phyloP scores from a whole-genome alignment of 768 basidiomycete genomes.

The Trichaptum fuscoviolaceum region DNA sequence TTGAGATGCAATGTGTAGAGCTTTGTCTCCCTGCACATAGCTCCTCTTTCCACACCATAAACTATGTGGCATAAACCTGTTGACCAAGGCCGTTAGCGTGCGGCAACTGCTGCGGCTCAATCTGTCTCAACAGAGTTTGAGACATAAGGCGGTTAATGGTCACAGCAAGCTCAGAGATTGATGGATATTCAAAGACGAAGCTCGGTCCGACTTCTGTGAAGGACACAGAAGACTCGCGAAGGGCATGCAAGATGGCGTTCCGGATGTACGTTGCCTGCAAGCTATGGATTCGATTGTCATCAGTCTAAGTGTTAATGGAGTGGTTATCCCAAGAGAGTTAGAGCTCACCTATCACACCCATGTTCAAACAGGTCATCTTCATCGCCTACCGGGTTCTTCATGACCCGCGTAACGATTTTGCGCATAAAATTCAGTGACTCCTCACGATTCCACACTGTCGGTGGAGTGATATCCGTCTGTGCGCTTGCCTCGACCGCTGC shows the following conservation, averaged over 20 bases:
- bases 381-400: conserved; percentile 11
- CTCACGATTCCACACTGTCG: conserved; percentile 12
- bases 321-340: background rate
- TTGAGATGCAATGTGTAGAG: background rate
- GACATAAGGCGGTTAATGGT: background rate
- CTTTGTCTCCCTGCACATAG: background rate
- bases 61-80: background rate
- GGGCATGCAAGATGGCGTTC: conserved; percentile 30
- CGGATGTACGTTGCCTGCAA: conserved; percentile 37
- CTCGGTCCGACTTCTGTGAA: conserved; percentile 15
- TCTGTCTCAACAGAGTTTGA: background rate
- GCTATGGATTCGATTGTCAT: conserved; percentile 18
- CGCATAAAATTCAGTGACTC: conserved; percentile 13
- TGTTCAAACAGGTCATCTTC: conserved; percentile 18
- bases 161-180: conserved; percentile 15
- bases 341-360: conserved; percentile 9
- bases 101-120: background rate
- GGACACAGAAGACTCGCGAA: conserved; percentile 23
- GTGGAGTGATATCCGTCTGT: conserved; percentile 14
- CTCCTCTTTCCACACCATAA: background rate
- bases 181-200: conserved; percentile 21
- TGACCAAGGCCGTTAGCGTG: background rate
- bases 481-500: conserved; percentile 16
- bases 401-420: conserved; percentile 13
- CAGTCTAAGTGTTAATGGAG: background rate